Conservation (phyloP, 2,329 filamentous ascomycete species). For the Pseudocercospora fijiensis region DNA sequence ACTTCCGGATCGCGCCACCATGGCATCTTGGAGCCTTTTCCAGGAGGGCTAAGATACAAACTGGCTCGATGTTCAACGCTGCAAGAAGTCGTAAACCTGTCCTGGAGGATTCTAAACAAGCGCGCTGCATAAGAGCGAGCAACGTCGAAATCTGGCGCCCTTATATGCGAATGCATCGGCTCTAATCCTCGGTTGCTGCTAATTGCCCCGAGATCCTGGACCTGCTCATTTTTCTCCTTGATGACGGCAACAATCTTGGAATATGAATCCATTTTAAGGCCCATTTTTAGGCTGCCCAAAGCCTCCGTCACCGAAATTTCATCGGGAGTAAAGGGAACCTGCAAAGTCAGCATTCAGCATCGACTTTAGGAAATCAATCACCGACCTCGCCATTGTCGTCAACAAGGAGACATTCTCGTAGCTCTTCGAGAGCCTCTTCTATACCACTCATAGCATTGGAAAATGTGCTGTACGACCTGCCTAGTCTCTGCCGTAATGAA, state of each 20-base stretch:
- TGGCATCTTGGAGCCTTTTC: not conserved
- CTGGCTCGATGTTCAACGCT: not conserved
- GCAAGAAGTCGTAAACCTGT: not conserved
- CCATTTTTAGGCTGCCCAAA: not conserved
- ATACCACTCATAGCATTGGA: not conserved
- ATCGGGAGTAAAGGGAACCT: not conserved
- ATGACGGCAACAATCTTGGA: not conserved
- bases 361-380: not conserved
- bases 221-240: not conserved
- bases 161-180: not conserved
- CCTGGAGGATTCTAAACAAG: not conserved
- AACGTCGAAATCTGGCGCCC: not conserved
- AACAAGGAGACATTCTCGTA: not conserved
- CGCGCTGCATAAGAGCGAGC: not conserved
- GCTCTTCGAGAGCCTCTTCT: not conserved
- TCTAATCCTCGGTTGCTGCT: not conserved
- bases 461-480: not conserved
- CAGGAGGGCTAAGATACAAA: not conserved
- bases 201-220: not conserved
- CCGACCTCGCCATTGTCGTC: not conserved
- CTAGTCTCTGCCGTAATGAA: not conserved
- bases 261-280: not conserved
- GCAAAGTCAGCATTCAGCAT: not conserved
- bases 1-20: not conserved
- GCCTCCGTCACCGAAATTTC: not conserved